A percentile compares a stretch with the other conserved stretches of the same genome.
Conservation (phyloP, 768 basidiomycete genomes). For the Suillus luteus region DNA sequence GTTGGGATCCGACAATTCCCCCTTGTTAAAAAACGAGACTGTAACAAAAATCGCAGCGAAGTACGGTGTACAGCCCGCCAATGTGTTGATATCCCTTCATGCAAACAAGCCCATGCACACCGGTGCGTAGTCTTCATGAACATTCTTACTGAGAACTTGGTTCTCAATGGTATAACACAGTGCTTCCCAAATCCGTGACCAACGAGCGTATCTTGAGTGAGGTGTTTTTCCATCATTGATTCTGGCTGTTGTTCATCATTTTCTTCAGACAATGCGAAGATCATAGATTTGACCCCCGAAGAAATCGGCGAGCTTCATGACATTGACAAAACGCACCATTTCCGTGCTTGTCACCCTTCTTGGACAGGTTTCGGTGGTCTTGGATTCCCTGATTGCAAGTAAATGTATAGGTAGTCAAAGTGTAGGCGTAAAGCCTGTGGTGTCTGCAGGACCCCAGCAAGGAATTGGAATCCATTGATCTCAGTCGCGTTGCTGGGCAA, state of each 20-base stretch:
- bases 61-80: conserved; percentile 60
- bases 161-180: conserved; percentile 31
- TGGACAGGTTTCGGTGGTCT: conserved; percentile 67
- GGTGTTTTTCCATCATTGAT: conserved; percentile 20
- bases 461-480: too few relatives aligned
- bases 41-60: conserved; percentile 65
- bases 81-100: conserved; percentile 71
- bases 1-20: conserved; percentile 71
- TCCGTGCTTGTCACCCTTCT: conserved; percentile 64
- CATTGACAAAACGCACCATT: conserved; percentile 62
- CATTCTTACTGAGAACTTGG: conserved; percentile 13
- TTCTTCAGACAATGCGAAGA: conserved; percentile 52
- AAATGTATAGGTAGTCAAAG: conserved; percentile 7
- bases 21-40: conserved; percentile 59
- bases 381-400: conserved; percentile 60
- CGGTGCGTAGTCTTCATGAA: conserved; percentile 35
- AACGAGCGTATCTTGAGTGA: conserved; percentile 58
- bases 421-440: not conserved
- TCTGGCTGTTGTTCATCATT: conserved; percentile 3
- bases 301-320: conserved; percentile 59
- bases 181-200: conserved; percentile 79
- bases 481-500: not conserved
- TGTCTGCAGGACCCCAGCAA: not conserved
- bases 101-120: conserved; percentile 63
- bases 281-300: conserved; percentile 62